phyloP scores from a whole-genome alignment of 2,329 filamentous ascomycete genomes.

The Exophiala xenobiotica region DNA sequence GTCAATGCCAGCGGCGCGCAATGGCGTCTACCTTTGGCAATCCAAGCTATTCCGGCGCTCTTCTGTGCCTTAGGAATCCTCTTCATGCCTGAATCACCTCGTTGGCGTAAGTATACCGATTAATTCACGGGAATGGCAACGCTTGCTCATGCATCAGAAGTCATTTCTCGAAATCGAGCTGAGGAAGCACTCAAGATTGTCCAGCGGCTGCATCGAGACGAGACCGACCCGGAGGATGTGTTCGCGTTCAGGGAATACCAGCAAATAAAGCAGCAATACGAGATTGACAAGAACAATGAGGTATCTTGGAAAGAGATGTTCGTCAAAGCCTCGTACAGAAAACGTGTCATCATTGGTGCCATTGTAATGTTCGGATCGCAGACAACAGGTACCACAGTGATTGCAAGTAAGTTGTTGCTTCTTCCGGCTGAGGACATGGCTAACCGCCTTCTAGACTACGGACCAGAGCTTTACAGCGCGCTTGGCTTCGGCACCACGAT shows the following conservation, averaged over 20 bases:
- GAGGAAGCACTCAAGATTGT: slow-evolving; percentile 45
- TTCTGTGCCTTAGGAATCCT: slow-evolving; percentile 66
- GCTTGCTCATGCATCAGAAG: slow-evolving; percentile 11
- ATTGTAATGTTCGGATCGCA: slow-evolving; percentile 34
- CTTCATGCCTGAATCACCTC: slow-evolving; percentile 78
- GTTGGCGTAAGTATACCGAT: slow-evolving; percentile 51
- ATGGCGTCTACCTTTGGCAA: slow-evolving; percentile 70
- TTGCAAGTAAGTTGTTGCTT: slow-evolving; percentile 6
- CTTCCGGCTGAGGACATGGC: not conserved
- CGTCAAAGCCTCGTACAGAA: slow-evolving; percentile 13
- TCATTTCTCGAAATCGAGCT: slow-evolving; percentile 25
- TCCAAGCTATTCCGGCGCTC: slow-evolving; percentile 68
- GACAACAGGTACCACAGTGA: slow-evolving; percentile 33
- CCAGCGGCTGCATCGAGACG: slow-evolving; percentile 8
- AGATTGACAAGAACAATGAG: slow-evolving; percentile 8
- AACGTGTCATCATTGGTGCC: slow-evolving; percentile 28
- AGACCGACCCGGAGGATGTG: slow-evolving; percentile 6
- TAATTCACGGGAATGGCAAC: not conserved
- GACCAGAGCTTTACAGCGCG: slow-evolving; percentile 34
- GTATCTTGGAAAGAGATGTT: slow-evolving; percentile 16
- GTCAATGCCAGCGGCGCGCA: slow-evolving; percentile 22
- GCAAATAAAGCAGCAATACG: slow-evolving; percentile 17
- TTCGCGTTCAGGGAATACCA: slow-evolving; percentile 12
- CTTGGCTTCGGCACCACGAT: slow-evolving; percentile 33
- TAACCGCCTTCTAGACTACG: slow-evolving; percentile 10